Evolutionary conservation across 805 yeast genomes (phyloP), one percentile per base, ranked within the genome.

Genomic region (Candida lessepsii): DNA sequence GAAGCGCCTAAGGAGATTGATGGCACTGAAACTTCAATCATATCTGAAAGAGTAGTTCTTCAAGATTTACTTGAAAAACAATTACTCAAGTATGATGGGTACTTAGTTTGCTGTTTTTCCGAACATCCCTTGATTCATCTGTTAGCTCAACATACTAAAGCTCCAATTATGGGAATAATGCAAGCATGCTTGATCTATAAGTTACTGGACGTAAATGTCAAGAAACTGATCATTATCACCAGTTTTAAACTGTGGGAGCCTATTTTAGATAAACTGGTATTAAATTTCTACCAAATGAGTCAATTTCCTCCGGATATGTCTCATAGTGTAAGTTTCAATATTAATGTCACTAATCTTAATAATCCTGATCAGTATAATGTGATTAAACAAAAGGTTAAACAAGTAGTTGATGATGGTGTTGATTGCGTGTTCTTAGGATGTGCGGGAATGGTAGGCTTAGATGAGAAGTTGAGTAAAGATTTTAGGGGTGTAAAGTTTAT

Each of bases 371-470:
- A 76, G 47, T 80, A 70, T 48, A 53, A 51, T 9, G 59, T 66
- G 42, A 62, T 80, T 17, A 52, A 55, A 10, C 45, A 47, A 9
- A 69, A 69, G 41, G 73, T 79, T 1, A 47, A 56, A 5, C 32
- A 48, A 5, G 47, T 73, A 25, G 58, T 66, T 7, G 41, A 39
- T 16, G 48, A 49, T 9, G 61, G 70, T 5, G 71, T 73, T 10
- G 61, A 65, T 35, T 68, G 77, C 30, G 64, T 81, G 2, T 42
- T 81, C 9, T 56, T 81, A 29, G 86, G 86, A 0, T 81, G 86
- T 56, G 86, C 86, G 7, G 86, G 86, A 0, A 69, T 81, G 58
- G 76, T 81, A 5, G 81, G 82, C 0, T 49, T 79, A 35, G 83
- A 78, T 49, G 50, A 48, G 2, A 68, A 71, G 49, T 63, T 81